Conservation (phyloP, 192 early-diverging fungal genomes). For the Oehlia diaphana region DNA sequence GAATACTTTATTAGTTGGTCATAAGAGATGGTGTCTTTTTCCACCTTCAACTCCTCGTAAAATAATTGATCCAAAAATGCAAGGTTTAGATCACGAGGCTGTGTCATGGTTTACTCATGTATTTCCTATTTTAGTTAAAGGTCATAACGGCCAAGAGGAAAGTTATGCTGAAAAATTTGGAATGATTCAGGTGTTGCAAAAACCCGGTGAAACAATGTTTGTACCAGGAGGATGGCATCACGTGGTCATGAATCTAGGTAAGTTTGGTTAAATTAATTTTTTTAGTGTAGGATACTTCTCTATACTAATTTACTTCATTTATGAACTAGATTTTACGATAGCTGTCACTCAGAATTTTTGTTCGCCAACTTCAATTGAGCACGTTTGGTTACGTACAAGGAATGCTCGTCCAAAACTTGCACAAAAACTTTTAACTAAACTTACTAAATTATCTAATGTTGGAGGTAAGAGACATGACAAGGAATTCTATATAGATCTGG, state of each 20-base stretch:
- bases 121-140: slow-evolving; percentile 33
- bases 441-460: slow-evolving; percentile 37
- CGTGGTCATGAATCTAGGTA: slow-evolving; percentile 78
- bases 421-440: slow-evolving; percentile 42
- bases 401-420: slow-evolving; percentile 55
- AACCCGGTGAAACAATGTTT: slow-evolving; percentile 79
- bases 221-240: slow-evolving; percentile 82
- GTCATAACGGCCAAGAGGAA: not conserved
- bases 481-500: slow-evolving; percentile 37
- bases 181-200: slow-evolving; percentile 68
- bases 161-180: slow-evolving; percentile 54
- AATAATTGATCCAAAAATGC: slow-evolving; percentile 58
- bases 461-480: slow-evolving; percentile 32
- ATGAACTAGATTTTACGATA: slow-evolving; percentile 62
- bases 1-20: slow-evolving; percentile 71
- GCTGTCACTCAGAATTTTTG: slow-evolving; percentile 85
- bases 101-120: slow-evolving; percentile 73
- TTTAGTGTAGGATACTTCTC: not conserved
- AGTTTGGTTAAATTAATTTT: not conserved
- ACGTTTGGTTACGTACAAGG: slow-evolving; percentile 66
- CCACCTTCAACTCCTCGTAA: slow-evolving; percentile 64
- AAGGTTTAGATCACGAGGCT: slow-evolving; percentile 68
- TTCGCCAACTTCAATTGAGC: slow-evolving; percentile 63
- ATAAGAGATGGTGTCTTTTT: slow-evolving; percentile 79
- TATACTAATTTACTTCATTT: slow-evolving; percentile 12